Base-by-base conservation (phyloP, 2,329 filamentous ascomycete genomes). In the Gnomoniopsis smithogilvyi region DNA sequence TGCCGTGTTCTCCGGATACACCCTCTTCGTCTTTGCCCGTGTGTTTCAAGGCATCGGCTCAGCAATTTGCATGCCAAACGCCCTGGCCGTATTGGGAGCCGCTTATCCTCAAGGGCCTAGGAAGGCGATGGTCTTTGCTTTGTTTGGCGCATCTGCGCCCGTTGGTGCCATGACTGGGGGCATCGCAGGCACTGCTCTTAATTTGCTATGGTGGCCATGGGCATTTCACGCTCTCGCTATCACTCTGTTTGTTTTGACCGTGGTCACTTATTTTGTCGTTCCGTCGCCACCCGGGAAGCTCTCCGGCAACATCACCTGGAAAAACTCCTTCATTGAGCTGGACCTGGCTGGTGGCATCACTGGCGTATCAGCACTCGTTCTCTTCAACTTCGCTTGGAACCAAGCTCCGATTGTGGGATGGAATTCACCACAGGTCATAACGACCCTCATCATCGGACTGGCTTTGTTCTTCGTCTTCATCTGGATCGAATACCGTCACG, bases 301-400 rank as follows among this genome's bases (percentile, higher is more conserved):
- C 11, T n/a, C 21, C 15, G 24, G 33, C 15, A 45, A 36, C 43
- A n/a, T 34, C 46, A 58, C 17, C 51, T 43, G 50, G 45, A 56
- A 51, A 45, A 54, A 51, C 17, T 38, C 62, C 1, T 56, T 69
- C 52, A 49, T 59, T 19, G 64, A 66, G 11, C 61, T 72, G 17
- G 70, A 72, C 48, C 36, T 67, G 7, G 51, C 64, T 6, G 70
- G 69, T n/a, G 64, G 64, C 2, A 15, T 64, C 2, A 49, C 63
- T 1, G 83, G 83, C 2, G 74, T 85, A 24, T 71, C 74, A 0
- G 79, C 74, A 1, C 71, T 86, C 38, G 72, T 85, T 1, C 70
- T 86, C 3, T 72, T 85, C 67, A 86, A 85, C 66, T 78, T 86
- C 56, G 79, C 82, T 1, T 85, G 81, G 81, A 86, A 86, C 64